A percentile compares a stretch with the other conserved stretches of the same genome.
Conservation (phyloP, 306 rosid genomes). For the Lablab purpureus region DNA sequence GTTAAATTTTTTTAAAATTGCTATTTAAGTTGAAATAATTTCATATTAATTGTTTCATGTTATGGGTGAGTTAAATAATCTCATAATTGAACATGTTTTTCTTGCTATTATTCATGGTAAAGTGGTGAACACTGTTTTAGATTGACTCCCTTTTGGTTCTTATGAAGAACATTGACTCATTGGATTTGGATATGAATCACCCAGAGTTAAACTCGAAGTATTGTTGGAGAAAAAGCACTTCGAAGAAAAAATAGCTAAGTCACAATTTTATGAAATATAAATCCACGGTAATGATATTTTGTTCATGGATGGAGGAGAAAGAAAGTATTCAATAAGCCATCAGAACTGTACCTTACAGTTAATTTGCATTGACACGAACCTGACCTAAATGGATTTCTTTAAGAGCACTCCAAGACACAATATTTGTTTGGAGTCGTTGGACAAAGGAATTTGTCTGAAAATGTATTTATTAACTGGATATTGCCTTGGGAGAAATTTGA, state of each 20-base stretch:
- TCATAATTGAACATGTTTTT: neutral
- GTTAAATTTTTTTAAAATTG: neutral
- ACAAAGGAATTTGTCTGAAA: neutral
- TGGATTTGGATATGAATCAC: neutral
- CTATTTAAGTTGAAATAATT: no score
- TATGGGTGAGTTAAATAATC: no score
- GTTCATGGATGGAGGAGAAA: no score
- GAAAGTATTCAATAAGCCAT: no score
- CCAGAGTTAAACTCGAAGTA: neutral
- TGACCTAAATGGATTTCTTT: neutral
- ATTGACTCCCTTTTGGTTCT: neutral
- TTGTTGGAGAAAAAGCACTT: neutral
- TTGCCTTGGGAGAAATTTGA: neutral
- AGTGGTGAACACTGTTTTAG: neutral
- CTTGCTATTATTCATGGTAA: neutral
- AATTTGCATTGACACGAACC: neutral
- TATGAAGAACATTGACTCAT: neutral
- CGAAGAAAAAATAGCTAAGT: neutral
- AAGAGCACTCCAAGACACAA: neutral
- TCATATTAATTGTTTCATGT: no score
- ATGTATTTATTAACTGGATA: neutral
- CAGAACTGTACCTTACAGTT: neutral
- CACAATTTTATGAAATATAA: no score
- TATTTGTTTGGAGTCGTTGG: neutral
- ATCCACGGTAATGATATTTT: no score